Evolutionary conservation across 768 basidiomycete genomes (phyloP).

Genomic region (Hygrocybe punicea): DNA sequence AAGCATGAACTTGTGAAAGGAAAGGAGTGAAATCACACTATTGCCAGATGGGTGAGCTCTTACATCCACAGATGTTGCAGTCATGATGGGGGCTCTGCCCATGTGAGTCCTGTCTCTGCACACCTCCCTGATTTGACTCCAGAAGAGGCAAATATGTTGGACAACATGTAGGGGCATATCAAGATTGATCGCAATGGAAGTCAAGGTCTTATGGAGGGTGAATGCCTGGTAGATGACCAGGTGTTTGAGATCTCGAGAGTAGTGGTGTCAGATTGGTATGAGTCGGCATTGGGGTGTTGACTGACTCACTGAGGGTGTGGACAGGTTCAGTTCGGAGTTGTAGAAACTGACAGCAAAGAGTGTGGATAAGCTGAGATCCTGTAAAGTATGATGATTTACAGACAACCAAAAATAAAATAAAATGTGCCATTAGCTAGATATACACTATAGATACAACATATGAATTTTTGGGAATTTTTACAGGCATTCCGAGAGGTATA

Average conservation of each 20-base stretch:
- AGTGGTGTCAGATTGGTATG: conserved; percentile 12
- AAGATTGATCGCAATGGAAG: conserved; percentile 15
- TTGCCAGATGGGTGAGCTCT: background rate
- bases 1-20: conserved; percentile 13
- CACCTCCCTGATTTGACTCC: conserved; percentile 17
- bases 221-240: conserved; percentile 17
- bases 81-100: conserved; percentile 13
- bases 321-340: background rate
- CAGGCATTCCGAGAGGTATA: too few species aligned
- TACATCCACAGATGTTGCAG: conserved; percentile 10
- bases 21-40: background rate
- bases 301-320: background rate
- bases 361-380: background rate
- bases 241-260: conserved; percentile 19
- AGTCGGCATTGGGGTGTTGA: too few species aligned
- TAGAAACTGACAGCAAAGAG: background rate
- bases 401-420: background rate
- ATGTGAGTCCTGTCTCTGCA: conserved; percentile 5
- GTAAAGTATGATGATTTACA: background rate
- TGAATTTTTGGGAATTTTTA: too few species aligned
- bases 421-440: too few species aligned
- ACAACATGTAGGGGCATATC: conserved; percentile 22
- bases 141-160: conserved; percentile 15
- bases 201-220: conserved; percentile 10
- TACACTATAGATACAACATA: too few species aligned